Percentiles rank a stretch among this genome's conserved stretches.
Conservation (phyloP, 495 filamentous ascomycete species). For the Trypethelium eluteriae region DNA sequence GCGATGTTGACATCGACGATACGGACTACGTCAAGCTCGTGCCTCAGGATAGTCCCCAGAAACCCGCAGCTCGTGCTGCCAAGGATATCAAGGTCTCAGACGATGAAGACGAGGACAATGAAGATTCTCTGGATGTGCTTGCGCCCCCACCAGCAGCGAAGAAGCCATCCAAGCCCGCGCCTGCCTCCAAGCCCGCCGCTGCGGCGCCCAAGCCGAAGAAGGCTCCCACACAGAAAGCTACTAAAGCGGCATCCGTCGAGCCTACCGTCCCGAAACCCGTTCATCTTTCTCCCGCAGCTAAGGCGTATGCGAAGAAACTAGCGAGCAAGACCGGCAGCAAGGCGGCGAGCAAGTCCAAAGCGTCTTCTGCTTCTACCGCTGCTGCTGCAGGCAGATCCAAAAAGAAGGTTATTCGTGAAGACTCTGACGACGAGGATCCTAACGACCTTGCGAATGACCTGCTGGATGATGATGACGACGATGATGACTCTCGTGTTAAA, state of each 20-base stretch:
- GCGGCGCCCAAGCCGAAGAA: slow-evolving; percentile 41
- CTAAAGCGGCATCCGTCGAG: slow-evolving; percentile 26
- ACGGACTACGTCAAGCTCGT: slow-evolving; percentile 84
- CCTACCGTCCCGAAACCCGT: slow-evolving; percentile 41
- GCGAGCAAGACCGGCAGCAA: slow-evolving; percentile 3
- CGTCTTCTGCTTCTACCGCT: slow-evolving; percentile 15
- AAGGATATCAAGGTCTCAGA: slow-evolving; percentile 57
- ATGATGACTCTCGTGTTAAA: slow-evolving; percentile 43
- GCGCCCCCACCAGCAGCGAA: slow-evolving; percentile 8
- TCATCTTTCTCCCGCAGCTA: slow-evolving; percentile 65
- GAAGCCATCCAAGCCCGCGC: slow-evolving; percentile 28
- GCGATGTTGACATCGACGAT: slow-evolving; percentile 63
- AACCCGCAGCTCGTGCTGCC: slow-evolving; percentile 47
- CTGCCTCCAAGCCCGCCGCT: slow-evolving; percentile 33
- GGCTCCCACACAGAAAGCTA: slow-evolving; percentile 32
- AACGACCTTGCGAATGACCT: slow-evolving; percentile 52
- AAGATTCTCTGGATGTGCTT: slow-evolving; percentile 32
- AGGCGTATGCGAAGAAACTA: slow-evolving; percentile 71
- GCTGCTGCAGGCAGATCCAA: slow-evolving; percentile 33
- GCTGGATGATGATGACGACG: slow-evolving; percentile 43
- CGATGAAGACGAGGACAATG: slow-evolving; percentile 45
- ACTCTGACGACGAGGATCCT: slow-evolving; percentile 30
- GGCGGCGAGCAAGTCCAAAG: slow-evolving; percentile 44
- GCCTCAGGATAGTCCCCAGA: slow-evolving; percentile 49
- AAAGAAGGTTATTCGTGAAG: slow-evolving; percentile 25